phyloP scores from a whole-genome alignment of 2,329 filamentous ascomycete genomes.

The Neopestalotiopsis sp. region DNA sequence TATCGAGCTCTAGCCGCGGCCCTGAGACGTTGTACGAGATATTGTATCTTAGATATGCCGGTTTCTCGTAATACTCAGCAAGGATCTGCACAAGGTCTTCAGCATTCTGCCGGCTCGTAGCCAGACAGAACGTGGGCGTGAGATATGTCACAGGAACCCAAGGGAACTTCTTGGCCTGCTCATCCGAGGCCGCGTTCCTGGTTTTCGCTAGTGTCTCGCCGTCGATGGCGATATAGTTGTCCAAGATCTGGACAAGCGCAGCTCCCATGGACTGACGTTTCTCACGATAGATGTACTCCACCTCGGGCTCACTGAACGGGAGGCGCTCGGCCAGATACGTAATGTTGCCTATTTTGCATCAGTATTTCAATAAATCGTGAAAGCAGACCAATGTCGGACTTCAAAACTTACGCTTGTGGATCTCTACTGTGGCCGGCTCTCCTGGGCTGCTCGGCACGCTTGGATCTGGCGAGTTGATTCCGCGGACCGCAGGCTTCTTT shows the following conservation, averaged over 20 bases:
- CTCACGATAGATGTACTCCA: constrained; percentile 46
- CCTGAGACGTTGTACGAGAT: constrained; percentile 35
- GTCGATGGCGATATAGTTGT: constrained; percentile 47
- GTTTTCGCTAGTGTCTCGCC: constrained; percentile 38
- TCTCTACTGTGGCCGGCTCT: constrained; percentile 20
- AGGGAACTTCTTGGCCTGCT: constrained; percentile 44
- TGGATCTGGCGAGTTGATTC: constrained; percentile 5
- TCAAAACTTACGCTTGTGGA: constrained; percentile 28
- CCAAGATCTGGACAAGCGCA: constrained; percentile 48
- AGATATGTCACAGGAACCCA: constrained; percentile 52
- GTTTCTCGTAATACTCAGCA: constrained; percentile 48
- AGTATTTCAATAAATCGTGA: not conserved
- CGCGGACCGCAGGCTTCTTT: constrained; percentile 33
- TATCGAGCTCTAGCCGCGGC: constrained; percentile 19
- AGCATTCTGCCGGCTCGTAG: constrained; percentile 32
- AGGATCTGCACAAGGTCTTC: constrained; percentile 48
- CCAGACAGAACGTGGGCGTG: constrained; percentile 46
- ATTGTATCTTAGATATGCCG: constrained; percentile 38
- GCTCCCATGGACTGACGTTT: constrained; percentile 44
- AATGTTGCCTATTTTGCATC: constrained; percentile 43
- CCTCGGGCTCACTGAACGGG: constrained; percentile 45
- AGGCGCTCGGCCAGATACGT: constrained; percentile 51
- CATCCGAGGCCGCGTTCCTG: constrained; percentile 30
- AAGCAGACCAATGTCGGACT: too few species aligned
- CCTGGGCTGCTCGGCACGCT: constrained; percentile 19